phyloP scores from a whole-genome alignment of 2,329 filamentous ascomycete species.

The Aspergillus ibericus region DNA sequence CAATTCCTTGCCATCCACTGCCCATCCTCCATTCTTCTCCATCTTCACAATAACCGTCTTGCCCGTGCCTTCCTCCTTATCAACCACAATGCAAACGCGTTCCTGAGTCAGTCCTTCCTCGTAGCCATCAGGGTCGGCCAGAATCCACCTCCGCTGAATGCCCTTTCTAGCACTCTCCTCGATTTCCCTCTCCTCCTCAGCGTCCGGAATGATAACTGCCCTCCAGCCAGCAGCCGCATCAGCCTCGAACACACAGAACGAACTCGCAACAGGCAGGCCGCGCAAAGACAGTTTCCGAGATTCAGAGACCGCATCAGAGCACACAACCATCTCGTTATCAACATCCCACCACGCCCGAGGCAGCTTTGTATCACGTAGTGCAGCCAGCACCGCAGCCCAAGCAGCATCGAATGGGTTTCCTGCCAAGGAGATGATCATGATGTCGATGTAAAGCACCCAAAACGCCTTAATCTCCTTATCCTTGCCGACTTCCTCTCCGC shows the following conservation, averaged over 20 bases:
- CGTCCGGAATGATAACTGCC: slow-evolving; percentile 36
- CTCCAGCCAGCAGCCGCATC: slow-evolving; percentile 44
- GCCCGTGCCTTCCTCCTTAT: slow-evolving; percentile 50
- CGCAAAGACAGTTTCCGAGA: slow-evolving; percentile 60
- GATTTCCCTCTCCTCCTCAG: slow-evolving; percentile 29
- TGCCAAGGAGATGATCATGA: slow-evolving; percentile 91
- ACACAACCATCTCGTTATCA: slow-evolving; percentile 77
- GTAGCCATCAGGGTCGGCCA: slow-evolving; percentile 85
- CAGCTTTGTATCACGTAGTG: slow-evolving; percentile 73
- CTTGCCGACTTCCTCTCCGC: slow-evolving; percentile 28
- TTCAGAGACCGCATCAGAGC: slow-evolving; percentile 60
- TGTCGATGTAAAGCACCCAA: slow-evolving; percentile 92
- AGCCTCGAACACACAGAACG: slow-evolving; percentile 74
- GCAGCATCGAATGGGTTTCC: slow-evolving; percentile 90
- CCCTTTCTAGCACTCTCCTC: slow-evolving; percentile 48
- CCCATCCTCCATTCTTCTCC: slow-evolving; percentile 79
- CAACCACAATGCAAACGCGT: slow-evolving; percentile 78
- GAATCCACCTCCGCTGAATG: slow-evolving; percentile 60
- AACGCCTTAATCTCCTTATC: slow-evolving; percentile 70
- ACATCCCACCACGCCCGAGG: slow-evolving; percentile 80
- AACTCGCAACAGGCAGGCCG: slow-evolving; percentile 72
- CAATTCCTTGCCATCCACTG: slow-evolving; percentile 65
- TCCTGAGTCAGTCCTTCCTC: slow-evolving; percentile 86
- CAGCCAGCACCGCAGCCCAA: slow-evolving; percentile 81
- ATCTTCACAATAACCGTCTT: slow-evolving; percentile 63